Percentiles rank a stretch among this genome's conserved stretches.
These are phyloP conservation scores for Bryum argenteum DNA, from an alignment of 225 moss, liverwort and hornwort species.

Conservation along the genomic window DNA sequence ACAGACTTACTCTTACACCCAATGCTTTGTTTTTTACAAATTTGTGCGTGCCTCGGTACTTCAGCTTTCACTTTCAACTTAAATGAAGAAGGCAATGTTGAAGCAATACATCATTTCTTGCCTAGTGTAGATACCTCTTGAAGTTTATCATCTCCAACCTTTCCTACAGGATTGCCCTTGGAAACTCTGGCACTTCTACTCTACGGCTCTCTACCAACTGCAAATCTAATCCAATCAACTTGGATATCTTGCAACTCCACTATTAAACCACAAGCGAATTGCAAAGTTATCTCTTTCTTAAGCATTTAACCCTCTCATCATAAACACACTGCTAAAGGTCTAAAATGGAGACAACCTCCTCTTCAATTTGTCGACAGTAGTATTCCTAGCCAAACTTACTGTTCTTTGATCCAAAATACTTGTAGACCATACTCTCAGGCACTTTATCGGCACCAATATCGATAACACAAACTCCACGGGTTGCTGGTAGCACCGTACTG, in stretches of 20 bases:
- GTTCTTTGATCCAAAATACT: not conserved
- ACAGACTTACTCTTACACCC: no score
- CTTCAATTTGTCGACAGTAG: not conserved
- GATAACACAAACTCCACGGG: not conserved
- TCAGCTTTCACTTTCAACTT: no score
- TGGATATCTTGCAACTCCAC: not conserved
- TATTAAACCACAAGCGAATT: not conserved
- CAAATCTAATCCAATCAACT: not conserved
- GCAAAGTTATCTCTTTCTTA: not conserved
- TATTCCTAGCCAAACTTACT: not conserved
- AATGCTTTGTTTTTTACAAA: no score
- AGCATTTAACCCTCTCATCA: not conserved
- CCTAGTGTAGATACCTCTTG: no score
- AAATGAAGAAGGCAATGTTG: no score
- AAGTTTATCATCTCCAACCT: no score
- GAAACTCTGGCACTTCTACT: no score
- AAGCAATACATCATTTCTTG: no score
- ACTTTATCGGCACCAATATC: not conserved
- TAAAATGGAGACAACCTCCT: not conserved
- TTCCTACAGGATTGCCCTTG: no score
- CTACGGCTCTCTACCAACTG: not conserved
- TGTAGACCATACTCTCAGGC: not conserved
- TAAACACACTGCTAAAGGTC: not conserved
- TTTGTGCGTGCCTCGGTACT: no score
- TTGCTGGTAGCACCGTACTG: no score